These are phyloP conservation scores for Boletus rufocinnamomeus DNA, from an alignment of 768 basidiomycete species.

Conservation along the genomic window DNA sequence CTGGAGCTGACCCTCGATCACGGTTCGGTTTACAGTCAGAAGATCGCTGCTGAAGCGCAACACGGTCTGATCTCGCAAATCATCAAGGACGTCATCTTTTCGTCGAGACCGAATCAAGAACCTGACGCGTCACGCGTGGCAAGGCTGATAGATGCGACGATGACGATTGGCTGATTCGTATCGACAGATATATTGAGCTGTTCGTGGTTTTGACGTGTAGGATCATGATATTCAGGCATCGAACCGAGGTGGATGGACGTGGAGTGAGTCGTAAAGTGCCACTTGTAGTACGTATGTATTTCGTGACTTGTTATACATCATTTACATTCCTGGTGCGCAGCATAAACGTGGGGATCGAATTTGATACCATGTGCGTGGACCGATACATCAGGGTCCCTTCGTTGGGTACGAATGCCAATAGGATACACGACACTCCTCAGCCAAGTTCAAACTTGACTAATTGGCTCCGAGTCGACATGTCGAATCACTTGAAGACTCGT, in stretches of 20 bases:
- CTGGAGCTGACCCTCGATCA: not conserved
- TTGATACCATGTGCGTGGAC: not conserved
- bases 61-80: constrained; percentile 94
- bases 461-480: no score
- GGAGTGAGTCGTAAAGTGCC: not conserved
- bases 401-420: no score
- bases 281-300: not conserved
- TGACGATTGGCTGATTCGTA: constrained; percentile 31
- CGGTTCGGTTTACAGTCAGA: constrained; percentile 53
- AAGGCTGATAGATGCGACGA: constrained; percentile 41
- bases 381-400: no score
- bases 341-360: not conserved
- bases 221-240: not conserved
- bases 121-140: constrained; percentile 25
- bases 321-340: not conserved
- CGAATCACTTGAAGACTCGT: no score
- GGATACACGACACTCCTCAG: no score
- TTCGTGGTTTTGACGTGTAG: not conserved
- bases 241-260: not conserved
- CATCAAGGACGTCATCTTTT: constrained; percentile 91
- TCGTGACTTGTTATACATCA: not conserved
- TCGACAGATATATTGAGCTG: not conserved
- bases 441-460: no score
- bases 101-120: constrained; percentile 42
- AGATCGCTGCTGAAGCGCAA: constrained; percentile 88